Evolutionary conservation across 441 rosid genomes (phyloP).

Genomic region (Sinapis alba): DNA sequence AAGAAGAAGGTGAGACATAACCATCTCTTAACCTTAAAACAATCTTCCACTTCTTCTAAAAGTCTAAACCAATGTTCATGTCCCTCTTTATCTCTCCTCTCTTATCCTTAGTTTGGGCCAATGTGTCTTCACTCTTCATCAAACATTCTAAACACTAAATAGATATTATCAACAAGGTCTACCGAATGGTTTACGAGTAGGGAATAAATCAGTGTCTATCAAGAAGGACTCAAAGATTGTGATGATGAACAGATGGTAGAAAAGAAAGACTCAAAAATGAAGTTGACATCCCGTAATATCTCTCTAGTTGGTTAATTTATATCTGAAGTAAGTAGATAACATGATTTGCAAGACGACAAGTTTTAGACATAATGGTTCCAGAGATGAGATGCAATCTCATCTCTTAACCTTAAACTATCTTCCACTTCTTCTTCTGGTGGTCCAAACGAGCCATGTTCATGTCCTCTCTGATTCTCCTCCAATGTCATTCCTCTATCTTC

Average conservation of each 20-base stretch:
- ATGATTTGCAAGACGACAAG: not conserved
- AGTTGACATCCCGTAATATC: no score
- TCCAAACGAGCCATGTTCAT: constrained; percentile 16
- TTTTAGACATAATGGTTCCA: constrained; percentile 60
- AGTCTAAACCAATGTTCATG: constrained; percentile 36
- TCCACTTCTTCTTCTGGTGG: constrained; percentile 14
- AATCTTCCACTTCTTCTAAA: constrained; percentile 66
- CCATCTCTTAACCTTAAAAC: constrained; percentile 53
- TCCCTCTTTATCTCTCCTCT: constrained; percentile 1
- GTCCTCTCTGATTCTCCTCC: constrained; percentile 21
- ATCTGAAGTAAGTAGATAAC: not conserved
- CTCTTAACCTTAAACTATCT: constrained; percentile 58
- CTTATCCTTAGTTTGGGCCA: constrained; percentile 40
- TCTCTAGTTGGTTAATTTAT: not conserved
- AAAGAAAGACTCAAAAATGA: not conserved
- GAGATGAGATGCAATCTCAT: constrained; percentile 51
- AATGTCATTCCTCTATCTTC: constrained; percentile 23
- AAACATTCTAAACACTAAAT: constrained; percentile 55
- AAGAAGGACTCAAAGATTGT: no score
- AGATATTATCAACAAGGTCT: no score
- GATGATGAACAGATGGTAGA: no score
- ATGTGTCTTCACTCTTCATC: constrained; percentile 41
- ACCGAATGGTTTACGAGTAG: no score
- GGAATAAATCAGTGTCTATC: no score
- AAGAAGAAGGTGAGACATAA: constrained; percentile 55